phyloP scores from a whole-genome alignment of 208 protist genomes.

The Wallacemonas collosoma region DNA sequence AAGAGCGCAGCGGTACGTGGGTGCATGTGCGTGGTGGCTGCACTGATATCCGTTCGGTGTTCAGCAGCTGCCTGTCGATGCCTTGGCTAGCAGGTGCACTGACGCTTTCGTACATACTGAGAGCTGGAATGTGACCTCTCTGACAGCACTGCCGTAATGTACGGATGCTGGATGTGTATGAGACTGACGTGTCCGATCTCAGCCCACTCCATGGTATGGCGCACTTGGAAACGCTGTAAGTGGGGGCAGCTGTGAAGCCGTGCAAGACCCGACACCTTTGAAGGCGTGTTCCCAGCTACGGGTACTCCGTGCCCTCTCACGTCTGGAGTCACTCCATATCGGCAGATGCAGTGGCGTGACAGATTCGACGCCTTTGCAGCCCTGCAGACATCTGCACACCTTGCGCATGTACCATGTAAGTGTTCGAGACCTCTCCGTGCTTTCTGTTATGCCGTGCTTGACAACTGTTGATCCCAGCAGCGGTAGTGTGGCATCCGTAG shows the following conservation, averaged over 20 bases:
- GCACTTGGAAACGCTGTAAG: background rate
- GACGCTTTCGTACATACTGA: background rate
- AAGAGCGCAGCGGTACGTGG: background rate
- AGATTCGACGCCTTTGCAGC: background rate
- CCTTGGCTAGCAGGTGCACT: background rate
- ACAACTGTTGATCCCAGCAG: background rate
- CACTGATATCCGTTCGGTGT: background rate
- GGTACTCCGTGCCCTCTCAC: background rate
- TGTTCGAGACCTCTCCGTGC: background rate
- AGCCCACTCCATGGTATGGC: background rate
- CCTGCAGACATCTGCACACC: background rate
- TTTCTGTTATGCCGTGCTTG: background rate
- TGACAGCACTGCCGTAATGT: background rate
- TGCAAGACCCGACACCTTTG: background rate
- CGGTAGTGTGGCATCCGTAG: background rate
- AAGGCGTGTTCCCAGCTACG: no score
- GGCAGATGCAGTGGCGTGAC: background rate
- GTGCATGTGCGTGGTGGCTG: background rate
- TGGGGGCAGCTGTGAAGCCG: background rate
- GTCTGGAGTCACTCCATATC: background rate
- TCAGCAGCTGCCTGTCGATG: background rate
- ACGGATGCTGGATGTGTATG: background rate
- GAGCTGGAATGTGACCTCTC: background rate
- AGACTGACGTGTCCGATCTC: background rate
- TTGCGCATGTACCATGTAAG: background rate